Evolutionary conservation across 2,329 filamentous ascomycete genomes (phyloP).

Genomic region (Madurella fahalii): DNA sequence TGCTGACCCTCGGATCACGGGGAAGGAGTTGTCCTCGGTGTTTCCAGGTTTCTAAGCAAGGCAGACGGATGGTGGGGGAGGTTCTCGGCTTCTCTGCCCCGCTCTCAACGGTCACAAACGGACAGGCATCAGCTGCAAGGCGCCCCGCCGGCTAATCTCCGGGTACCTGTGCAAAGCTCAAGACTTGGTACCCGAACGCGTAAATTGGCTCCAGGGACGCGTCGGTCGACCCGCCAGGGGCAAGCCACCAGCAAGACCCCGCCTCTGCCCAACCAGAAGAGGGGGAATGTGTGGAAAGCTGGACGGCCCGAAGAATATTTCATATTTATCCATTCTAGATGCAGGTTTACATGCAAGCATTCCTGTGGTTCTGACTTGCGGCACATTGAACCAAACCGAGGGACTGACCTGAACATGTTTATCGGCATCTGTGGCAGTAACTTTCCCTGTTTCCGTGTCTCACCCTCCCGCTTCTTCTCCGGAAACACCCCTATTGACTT

Average conservation of each 20-base stretch:
- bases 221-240: not conserved
- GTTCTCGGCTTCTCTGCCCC: conserved; percentile 6
- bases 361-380: not conserved
- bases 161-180: conserved; percentile 1
- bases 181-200: conserved; percentile 5
- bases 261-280: no score
- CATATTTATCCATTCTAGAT: no score
- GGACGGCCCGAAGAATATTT: no score
- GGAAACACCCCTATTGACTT: conserved; percentile 10
- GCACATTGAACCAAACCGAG: no score
- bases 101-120: not conserved
- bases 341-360: not conserved
- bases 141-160: conserved; percentile 24
- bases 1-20: conserved; percentile 17
- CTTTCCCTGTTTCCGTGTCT: conserved; percentile 18
- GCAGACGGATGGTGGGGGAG: conserved; percentile 2
- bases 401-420: conserved; percentile 51
- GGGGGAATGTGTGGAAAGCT: no score
- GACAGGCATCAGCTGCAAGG: not conserved
- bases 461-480: conserved; percentile 1
- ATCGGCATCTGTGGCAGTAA: conserved; percentile 72
- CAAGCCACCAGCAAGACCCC: no score
- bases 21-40: not conserved
- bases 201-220: conserved; percentile 21
- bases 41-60: not conserved